These are phyloP conservation scores for Cyberlindnera sargentensis DNA, from an alignment of 805 yeast genomes.

Conservation along the genomic window DNA sequence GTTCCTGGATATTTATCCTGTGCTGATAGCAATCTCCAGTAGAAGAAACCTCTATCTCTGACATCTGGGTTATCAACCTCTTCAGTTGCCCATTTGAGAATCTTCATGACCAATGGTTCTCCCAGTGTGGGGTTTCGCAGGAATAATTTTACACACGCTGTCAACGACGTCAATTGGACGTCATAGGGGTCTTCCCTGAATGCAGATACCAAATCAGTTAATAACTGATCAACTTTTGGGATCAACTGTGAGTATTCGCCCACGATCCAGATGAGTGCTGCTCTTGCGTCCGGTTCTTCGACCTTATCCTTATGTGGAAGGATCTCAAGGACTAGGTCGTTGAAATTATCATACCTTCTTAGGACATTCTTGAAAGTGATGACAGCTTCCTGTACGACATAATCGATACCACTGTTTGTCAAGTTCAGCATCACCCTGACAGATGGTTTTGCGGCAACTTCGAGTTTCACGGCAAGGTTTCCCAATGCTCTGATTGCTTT, in stretches of 20 bases:
- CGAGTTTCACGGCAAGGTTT: constrained; percentile 73
- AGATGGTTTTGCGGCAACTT: constrained; percentile 53
- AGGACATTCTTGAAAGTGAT: constrained; percentile 71
- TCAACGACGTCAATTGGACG: constrained; percentile 67
- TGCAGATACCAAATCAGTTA: constrained; percentile 36
- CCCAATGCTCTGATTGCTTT: constrained; percentile 89
- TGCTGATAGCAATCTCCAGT: constrained; percentile 71
- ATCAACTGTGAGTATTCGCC: constrained; percentile 60
- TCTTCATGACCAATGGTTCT: constrained; percentile 48
- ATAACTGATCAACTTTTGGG: constrained; percentile 31
- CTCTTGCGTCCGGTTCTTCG: constrained; percentile 72
- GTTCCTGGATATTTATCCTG: constrained; percentile 34
- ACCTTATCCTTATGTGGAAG: constrained; percentile 41
- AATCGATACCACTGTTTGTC: constrained; percentile 57
- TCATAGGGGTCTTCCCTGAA: constrained; percentile 62
- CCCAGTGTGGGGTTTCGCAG: constrained; percentile 47
- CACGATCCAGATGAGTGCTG: constrained; percentile 76
- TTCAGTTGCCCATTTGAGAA: constrained; percentile 66
- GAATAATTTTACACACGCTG: constrained; percentile 68
- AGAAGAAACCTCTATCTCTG: constrained; percentile 77
- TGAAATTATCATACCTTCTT: constrained; percentile 64
- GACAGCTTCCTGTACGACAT: constrained; percentile 73
- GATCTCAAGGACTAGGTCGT: constrained; percentile 35
- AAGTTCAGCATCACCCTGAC: constrained; percentile 55
- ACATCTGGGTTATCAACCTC: constrained; percentile 76